Evolutionary conservation across 2,329 filamentous ascomycete genomes (phyloP).

Genomic region (Endoconidiophora laricicola): DNA sequence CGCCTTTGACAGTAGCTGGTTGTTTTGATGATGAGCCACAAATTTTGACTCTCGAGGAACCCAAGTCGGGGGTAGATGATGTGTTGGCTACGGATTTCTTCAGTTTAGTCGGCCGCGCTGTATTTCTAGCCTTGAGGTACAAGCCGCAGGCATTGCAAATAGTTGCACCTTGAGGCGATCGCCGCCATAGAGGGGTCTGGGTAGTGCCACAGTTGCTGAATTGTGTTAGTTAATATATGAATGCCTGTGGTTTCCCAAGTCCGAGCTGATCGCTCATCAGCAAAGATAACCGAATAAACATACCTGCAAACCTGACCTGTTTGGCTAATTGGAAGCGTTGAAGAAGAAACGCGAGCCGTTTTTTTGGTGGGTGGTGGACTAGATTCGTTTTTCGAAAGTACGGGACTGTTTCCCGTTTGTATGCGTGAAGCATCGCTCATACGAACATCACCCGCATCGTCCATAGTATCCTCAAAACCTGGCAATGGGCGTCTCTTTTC

Average conservation of each 20-base stretch:
- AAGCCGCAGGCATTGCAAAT: conserved; percentile 97
- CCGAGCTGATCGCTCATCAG: conserved; percentile 10
- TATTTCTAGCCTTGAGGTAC: conserved; percentile 86
- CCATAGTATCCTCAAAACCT: conserved; percentile 4
- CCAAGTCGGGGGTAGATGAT: conserved; percentile 27
- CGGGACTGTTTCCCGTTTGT: neutral
- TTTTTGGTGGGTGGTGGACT: conserved; percentile 6
- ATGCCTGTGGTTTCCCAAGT: conserved; percentile 9
- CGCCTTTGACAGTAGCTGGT: conserved; percentile 27
- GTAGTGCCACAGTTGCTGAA: conserved; percentile 86
- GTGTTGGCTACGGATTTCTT: conserved; percentile 53
- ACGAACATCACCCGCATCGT: conserved; percentile 6
- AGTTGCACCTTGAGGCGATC: conserved; percentile 80
- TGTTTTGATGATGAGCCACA: conserved; percentile 24
- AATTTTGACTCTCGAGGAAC: conserved; percentile 21
- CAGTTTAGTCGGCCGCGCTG: conserved; percentile 73
- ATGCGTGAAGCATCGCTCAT: conserved; percentile 1
- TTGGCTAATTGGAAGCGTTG: conserved; percentile 8
- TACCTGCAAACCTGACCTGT: conserved; percentile 57
- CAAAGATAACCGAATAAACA: conserved; percentile 17
- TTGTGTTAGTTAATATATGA: conserved; percentile 2
- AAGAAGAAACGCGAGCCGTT: neutral
- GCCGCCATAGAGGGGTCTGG: conserved; percentile 82
- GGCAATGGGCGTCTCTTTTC: conserved; percentile 7
- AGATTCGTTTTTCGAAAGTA: conserved; percentile 1